Evolutionary conservation across 176 grass and related monocot genomes (phyloP).

Genomic region (Elaeis guineensis): DNA sequence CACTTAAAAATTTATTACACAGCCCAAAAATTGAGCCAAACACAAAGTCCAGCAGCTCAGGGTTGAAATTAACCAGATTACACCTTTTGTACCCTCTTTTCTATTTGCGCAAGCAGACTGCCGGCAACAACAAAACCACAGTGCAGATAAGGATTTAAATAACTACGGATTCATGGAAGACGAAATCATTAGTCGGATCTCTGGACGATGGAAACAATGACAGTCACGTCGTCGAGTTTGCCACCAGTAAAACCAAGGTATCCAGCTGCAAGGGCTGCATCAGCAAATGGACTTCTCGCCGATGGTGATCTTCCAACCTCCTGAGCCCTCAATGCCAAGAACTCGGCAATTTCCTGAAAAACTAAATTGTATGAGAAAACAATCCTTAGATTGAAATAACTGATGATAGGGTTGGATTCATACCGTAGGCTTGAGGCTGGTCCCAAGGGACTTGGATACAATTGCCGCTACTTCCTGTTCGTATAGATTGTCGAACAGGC

Average conservation of each 20-base stretch:
- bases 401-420: background rate
- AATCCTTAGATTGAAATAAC: background rate
- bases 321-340: constrained; percentile 44
- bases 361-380: constrained; percentile 4
- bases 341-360: constrained; percentile 62
- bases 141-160: too few relatives aligned
- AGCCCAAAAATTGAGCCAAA: too few relatives aligned
- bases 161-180: too few relatives aligned
- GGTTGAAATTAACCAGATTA: too few relatives aligned
- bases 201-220: constrained; percentile 72
- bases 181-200: constrained; percentile 23
- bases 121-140: too few relatives aligned
- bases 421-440: constrained; percentile 48
- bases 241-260: constrained; percentile 73
- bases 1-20: too few relatives aligned
- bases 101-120: too few relatives aligned
- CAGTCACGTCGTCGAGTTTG: constrained; percentile 91
- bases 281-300: constrained; percentile 65
- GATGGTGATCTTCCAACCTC: constrained; percentile 48
- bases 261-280: constrained; percentile 54
- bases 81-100: too few relatives aligned
- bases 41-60: too few relatives aligned
- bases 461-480: constrained; percentile 61
- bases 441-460: constrained; percentile 62
- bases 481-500: constrained; percentile 82